Percentiles rank a stretch among this genome's conserved stretches.
Conservation (phyloP, 2,329 filamentous ascomycete genomes). For the Aschersonia sp. region DNA sequence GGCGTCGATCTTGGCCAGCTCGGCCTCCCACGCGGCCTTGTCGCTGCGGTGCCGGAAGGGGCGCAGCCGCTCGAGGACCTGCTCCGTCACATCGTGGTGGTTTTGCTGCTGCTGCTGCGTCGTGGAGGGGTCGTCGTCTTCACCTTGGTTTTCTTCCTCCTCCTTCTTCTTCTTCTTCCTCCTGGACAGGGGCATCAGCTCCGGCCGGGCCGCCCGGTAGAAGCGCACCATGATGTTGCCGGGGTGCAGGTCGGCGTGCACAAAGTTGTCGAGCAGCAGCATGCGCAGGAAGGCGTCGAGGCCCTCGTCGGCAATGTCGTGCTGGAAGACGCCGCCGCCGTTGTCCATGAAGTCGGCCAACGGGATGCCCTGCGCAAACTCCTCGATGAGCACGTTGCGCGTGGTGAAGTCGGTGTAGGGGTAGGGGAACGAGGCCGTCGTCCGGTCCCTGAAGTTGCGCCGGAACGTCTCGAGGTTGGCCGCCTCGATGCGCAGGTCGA, state of each 20-base stretch:
- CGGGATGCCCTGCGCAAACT: constrained; percentile 90
- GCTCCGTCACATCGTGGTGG: constrained; percentile 67
- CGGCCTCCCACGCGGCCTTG: constrained; percentile 54
- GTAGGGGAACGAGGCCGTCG: constrained; percentile 93
- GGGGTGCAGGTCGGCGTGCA: constrained; percentile 90
- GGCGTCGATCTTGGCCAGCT: constrained; percentile 61
- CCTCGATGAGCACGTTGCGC: constrained; percentile 81
- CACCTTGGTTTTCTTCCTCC: constrained; percentile 7
- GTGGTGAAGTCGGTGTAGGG: constrained; percentile 89
- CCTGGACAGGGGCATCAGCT: constrained; percentile 27
- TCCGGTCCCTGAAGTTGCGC: constrained; percentile 75
- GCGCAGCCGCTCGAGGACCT: constrained; percentile 66
- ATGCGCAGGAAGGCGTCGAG: constrained; percentile 93
- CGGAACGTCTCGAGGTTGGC: constrained; percentile 82
- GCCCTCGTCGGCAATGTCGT: constrained; percentile 88
- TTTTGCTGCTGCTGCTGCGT: constrained; percentile 19
- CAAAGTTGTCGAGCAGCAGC: constrained; percentile 93
- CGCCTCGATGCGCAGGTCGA: constrained; percentile 88
- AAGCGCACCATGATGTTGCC: constrained; percentile 99
- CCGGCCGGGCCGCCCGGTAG: constrained; percentile 66
- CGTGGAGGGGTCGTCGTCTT: neutral
- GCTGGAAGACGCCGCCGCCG: constrained; percentile 82
- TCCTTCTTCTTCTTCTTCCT: neutral
- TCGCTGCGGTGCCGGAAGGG: constrained; percentile 53
- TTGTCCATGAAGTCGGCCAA: constrained; percentile 81